A percentile compares a stretch with the other conserved stretches of the same genome.
phyloP scores from a whole-genome alignment of 805 yeast species.

The Wickerhamiella musiphila region DNA sequence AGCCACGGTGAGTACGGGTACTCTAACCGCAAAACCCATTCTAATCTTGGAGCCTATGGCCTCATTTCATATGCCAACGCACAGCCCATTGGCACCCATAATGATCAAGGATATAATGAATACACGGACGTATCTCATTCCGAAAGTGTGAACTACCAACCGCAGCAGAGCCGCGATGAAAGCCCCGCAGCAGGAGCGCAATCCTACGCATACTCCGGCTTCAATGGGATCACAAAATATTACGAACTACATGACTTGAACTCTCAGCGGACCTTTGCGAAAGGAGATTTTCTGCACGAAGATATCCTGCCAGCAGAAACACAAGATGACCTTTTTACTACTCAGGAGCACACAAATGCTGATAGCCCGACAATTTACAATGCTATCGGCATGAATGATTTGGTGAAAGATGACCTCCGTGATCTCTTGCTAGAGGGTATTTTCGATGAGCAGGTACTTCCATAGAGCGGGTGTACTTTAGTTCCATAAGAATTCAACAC shows the following conservation, averaged over 20 bases:
- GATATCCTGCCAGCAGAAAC: slow-evolving; percentile 6
- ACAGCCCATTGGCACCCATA: background rate
- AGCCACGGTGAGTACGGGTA: background rate
- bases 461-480: too few relatives aligned
- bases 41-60: background rate
- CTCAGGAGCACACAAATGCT: slow-evolving; percentile 3
- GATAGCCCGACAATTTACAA: background rate
- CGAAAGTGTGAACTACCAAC: background rate
- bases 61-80: background rate
- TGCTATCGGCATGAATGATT: slow-evolving; percentile 2
- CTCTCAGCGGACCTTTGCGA: background rate
- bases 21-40: background rate
- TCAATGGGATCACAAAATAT: background rate
- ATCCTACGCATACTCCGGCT: too few relatives aligned
- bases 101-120: too few relatives aligned
- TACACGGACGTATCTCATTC: too few relatives aligned
- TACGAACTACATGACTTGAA: background rate
- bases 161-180: background rate
- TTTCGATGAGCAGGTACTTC: slow-evolving; percentile 1
- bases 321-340: slow-evolving; percentile 2
- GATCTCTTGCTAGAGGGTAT: slow-evolving; percentile 4
- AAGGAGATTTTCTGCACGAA: slow-evolving; percentile 1
- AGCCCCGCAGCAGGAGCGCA: too few relatives aligned
- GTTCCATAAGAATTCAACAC: too few relatives aligned
- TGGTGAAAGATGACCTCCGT: slow-evolving; percentile 6